A percentile compares a stretch with the other conserved stretches of the same genome.
Evolutionary conservation across 192 early-diverging fungal genomes (phyloP).

Genomic region (Umbelopsis ramanniana): DNA sequence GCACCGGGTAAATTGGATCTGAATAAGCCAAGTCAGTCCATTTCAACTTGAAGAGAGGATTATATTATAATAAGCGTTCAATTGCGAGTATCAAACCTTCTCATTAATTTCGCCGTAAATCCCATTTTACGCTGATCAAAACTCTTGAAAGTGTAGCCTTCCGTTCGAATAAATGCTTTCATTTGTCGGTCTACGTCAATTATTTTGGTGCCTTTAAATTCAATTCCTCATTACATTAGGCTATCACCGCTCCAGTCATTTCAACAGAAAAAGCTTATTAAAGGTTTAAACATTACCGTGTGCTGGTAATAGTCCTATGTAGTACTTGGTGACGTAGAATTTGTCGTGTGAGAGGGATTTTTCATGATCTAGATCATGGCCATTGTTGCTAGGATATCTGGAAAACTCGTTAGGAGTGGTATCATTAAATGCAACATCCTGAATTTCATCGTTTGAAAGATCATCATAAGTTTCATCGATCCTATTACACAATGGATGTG

Average conservation of each 20-base stretch:
- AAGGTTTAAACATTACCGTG: background rate
- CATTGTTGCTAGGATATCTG: background rate
- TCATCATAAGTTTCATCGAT: conserved; percentile 56
- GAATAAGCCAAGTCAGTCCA: background rate
- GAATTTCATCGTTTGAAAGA: conserved; percentile 54
- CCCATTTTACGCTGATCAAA: background rate
- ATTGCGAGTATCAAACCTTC: background rate
- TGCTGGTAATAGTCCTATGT: background rate
- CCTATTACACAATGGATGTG: conserved; percentile 78
- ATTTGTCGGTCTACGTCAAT: background rate
- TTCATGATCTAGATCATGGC: background rate
- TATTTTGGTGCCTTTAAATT: background rate
- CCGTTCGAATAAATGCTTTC: background rate
- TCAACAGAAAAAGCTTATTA: too few relatives aligned
- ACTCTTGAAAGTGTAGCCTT: background rate
- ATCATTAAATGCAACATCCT: conserved; percentile 57
- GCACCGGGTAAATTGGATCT: background rate
- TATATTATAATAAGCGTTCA: background rate
- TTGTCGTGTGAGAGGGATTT: background rate
- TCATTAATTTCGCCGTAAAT: background rate
- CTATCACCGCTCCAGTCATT: too few relatives aligned
- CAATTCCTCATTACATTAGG: too few relatives aligned
- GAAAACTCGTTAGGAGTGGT: conserved; percentile 30
- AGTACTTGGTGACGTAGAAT: background rate
- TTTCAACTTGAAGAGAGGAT: background rate